phyloP scores from a whole-genome alignment of 148 eudicot genomes.

The Chenopodium quinoa region DNA sequence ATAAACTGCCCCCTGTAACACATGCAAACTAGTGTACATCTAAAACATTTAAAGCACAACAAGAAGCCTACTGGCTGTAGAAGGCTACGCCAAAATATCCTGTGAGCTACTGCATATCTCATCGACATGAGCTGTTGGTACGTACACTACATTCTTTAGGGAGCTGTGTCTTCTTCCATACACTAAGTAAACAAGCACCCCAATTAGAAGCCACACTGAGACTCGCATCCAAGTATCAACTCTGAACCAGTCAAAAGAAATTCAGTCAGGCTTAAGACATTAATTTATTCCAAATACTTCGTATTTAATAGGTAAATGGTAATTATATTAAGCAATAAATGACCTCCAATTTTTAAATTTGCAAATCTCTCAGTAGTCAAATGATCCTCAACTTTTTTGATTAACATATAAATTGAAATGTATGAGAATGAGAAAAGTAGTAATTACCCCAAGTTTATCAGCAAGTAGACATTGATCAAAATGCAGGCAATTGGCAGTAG shows the following conservation, averaged over 20 bases:
- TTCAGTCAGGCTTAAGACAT: neutral
- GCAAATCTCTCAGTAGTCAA: too few species aligned
- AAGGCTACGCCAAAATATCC: constrained; percentile 25
- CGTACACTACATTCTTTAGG: constrained; percentile 34
- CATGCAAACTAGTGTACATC: neutral
- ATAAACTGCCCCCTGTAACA: neutral
- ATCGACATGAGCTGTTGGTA: constrained; percentile 32
- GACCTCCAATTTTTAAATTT: neutral
- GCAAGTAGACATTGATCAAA: constrained; percentile 62
- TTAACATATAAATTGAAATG: neutral
- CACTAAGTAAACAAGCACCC: constrained; percentile 47
- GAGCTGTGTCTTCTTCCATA: constrained; percentile 61
- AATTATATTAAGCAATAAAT: neutral
- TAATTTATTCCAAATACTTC: too few species aligned
- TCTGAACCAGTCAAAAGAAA: constrained; percentile 29
- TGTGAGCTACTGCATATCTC: constrained; percentile 28
- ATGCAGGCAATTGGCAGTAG: constrained; percentile 56
- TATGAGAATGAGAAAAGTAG: neutral
- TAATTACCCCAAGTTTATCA: constrained; percentile 67
- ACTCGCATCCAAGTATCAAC: constrained; percentile 60
- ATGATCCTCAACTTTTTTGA: neutral
- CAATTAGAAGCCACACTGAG: constrained; percentile 53
- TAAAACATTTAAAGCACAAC: neutral
- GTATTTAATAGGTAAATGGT: neutral
- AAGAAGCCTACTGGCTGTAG: neutral